A percentile compares a stretch with the other conserved stretches of the same genome.
phyloP scores from a whole-genome alignment of 108 stramenopile species.

The Cyclotella atomus region DNA sequence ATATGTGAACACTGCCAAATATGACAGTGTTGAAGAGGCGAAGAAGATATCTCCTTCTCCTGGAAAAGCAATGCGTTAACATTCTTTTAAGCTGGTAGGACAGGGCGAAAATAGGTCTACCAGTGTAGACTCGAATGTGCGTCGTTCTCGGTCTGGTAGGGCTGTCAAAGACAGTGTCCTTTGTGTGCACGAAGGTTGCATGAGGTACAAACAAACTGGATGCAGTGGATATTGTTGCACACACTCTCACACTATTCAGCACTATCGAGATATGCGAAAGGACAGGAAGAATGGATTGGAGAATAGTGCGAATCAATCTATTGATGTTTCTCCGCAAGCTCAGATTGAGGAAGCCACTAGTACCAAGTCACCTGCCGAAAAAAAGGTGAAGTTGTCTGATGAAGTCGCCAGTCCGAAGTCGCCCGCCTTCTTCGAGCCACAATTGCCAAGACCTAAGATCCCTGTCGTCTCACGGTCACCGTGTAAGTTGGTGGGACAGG shows the following conservation, averaged over 20 bases:
- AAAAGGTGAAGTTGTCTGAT: no score
- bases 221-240: background rate
- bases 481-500: no score
- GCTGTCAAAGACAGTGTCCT: background rate
- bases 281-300: no score
- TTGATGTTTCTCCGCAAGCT: no score
- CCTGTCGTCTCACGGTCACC: no score
- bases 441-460: no score
- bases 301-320: background rate
- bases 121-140: background rate
- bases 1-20: background rate
- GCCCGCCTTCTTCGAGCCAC: no score
- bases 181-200: background rate
- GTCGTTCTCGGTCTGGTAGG: background rate
- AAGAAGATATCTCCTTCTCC: background rate
- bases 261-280: background rate
- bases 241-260: background rate
- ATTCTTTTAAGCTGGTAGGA: background rate
- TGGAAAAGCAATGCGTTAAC: background rate
- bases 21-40: background rate
- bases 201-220: background rate
- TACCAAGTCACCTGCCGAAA: no score
- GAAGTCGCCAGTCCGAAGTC: no score
- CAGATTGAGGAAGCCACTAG: no score
- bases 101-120: no score